phyloP scores from a whole-genome alignment of 371 early-diverging fungal species.

The Haplosporangium sp. region DNA sequence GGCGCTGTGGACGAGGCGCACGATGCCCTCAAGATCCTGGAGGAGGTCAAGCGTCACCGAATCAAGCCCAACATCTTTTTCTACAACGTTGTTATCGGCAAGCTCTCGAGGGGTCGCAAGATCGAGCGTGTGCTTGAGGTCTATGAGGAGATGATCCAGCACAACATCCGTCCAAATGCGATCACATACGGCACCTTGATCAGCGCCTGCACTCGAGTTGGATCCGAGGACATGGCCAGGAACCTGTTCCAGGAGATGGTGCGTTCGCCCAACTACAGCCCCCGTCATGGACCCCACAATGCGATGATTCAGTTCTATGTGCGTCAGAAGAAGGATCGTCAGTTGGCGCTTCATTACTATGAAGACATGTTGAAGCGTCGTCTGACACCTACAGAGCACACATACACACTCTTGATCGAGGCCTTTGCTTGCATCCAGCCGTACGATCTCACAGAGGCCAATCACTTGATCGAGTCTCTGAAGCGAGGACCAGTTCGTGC shows the following conservation, averaged over 20 bases:
- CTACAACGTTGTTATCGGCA: slow-evolving; percentile 72
- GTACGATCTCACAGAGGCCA: slow-evolving; percentile 68
- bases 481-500: slow-evolving; percentile 59
- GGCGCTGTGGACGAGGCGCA: slow-evolving; percentile 65
- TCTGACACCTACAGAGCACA: slow-evolving; percentile 65
- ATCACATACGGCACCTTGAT: slow-evolving; percentile 72
- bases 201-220: slow-evolving; percentile 67
- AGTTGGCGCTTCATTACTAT: slow-evolving; percentile 65
- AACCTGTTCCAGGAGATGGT: slow-evolving; percentile 66
- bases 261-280: slow-evolving; percentile 59
- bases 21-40: slow-evolving; percentile 67
- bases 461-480: slow-evolving; percentile 64
- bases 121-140: slow-evolving; percentile 61
- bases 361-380: slow-evolving; percentile 57
- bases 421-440: slow-evolving; percentile 70
- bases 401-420: slow-evolving; percentile 68
- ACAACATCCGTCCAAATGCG: slow-evolving; percentile 61
- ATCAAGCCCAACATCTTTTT: slow-evolving; percentile 70
- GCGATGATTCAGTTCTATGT: slow-evolving; percentile 74
- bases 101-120: slow-evolving; percentile 68
- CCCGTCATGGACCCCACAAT: slow-evolving; percentile 70
- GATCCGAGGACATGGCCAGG: slow-evolving; percentile 62
- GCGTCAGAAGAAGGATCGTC: slow-evolving; percentile 65
- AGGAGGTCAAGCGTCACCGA: slow-evolving; percentile 64
- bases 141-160: slow-evolving; percentile 66